Base-by-base conservation (phyloP, 2,329 filamentous ascomycete species). In the Aspergillus quadrilineatus region DNA sequence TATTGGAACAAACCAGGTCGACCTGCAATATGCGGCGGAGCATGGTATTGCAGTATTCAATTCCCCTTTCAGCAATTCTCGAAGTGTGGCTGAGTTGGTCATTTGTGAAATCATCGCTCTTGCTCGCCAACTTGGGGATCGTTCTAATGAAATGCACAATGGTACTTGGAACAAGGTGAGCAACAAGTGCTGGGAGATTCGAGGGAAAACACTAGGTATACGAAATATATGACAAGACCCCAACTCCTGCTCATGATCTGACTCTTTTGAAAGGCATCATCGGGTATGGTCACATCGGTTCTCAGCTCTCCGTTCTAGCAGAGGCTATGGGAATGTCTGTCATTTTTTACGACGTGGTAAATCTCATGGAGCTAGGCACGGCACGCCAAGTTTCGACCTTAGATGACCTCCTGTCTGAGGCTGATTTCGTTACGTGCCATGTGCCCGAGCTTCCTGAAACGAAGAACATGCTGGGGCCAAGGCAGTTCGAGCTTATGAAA, bases 141-240 rank as follows among this genome's bases (percentile, higher is more conserved):
- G 94, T 65, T 96, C 90, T 60, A 91, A 85, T 68, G 94, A 99
- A 79, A 86, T 99, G 84, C 94, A 99, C 80, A 85, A 85, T 56
- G 94, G 94, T 56, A 91, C 86, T 43, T 99, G 94, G 94, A 97
- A 97, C 77, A 99, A 99, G 80, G 92, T 97, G 69, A 96, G 92
- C 79, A 83, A 85, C 68, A 92, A 89, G 71, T 99, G 94, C 83
- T 97, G 94, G 94, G 94, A 99, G 75, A 92, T 97, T 67, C 87
- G 94, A 67, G 94, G 94, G 73, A 99, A 99, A 82, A 97, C 93
- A 43, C 82, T 99, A 52, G 94, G 89, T 86, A 76, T 58, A 78
- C 22, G 22, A 22, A 22, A 22, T 22, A 22, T 22, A 22, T 22
- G 22, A 22, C 22, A 22, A 22, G 22, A 22, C 22, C 22, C 22